Evolutionary conservation across 2,329 filamentous ascomycete species (phyloP), one percentile per base, ranked within the genome.

Genomic region (Aureobasidium mangrovei): DNA sequence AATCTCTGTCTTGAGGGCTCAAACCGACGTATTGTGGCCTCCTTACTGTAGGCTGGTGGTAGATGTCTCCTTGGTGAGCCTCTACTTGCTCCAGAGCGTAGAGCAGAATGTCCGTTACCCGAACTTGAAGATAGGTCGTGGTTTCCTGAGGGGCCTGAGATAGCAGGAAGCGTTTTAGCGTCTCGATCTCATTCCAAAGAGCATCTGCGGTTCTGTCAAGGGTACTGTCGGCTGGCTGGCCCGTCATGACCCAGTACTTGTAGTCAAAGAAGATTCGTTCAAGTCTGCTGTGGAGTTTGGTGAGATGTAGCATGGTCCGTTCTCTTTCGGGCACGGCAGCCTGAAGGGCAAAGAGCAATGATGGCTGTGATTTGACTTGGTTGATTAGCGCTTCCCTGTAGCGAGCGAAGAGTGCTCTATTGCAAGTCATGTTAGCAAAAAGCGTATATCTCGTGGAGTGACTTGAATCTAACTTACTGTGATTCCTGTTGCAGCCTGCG

Each of bases 21-120:
- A 51, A 38, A n/a, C 47, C 47, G 27, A 38, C 41, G 18, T 51
- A 51, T 24, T 51, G 47, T 10, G 47, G 47, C 6, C n/a, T 42
- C 6, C 27, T 5, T 7, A 51, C 47, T n/a, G 29, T 26, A 10
- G 47, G 28, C n/a, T 6, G n/a, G 8, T n/a, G 9, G 9, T 41
- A 18, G 10, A 35, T 24, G 10, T 51, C 47, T 26, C 28, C 31
- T 6, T n/a, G 18, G 28, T 51, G 24, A 8, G 24, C 18, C 2
- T 27, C 18, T 27, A 42, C 4, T 18, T 51, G 47, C 29, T 51
- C 47, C n/a, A 51, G 47, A 18, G 47, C 42, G 7, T 41, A 51
- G 7, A 51, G 38, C n/a, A 51, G 8, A 4, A 51, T 51, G 2
- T 27, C 47, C 4, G 6, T 18, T n/a, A 35, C 29, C 10, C 18